Percentiles rank a stretch among this genome's conserved stretches.
Conservation (phyloP, 2,329 filamentous ascomycete genomes). For the Niveomyces coronatus region DNA sequence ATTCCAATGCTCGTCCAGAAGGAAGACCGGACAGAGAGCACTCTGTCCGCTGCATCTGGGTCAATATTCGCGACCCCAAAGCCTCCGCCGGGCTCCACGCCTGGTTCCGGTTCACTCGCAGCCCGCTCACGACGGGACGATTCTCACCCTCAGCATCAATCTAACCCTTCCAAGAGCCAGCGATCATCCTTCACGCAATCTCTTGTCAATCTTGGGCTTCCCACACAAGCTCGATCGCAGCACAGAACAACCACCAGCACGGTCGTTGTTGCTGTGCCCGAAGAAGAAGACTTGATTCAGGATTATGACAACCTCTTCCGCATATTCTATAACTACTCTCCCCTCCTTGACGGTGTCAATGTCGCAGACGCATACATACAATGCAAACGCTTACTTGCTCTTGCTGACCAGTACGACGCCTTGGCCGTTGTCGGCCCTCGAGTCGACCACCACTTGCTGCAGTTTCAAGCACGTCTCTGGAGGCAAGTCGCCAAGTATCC, state of each 20-base stretch:
- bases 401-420: constrained; percentile 94
- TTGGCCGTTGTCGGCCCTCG: constrained; percentile 77
- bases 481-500: constrained; percentile 97
- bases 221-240: constrained; percentile 33
- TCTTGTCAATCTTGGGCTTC: constrained; percentile 63
- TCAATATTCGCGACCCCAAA: constrained; percentile 22
- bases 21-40: constrained; percentile 31
- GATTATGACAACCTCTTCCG: constrained; percentile 95
- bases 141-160: constrained; percentile 37
- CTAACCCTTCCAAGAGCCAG: constrained; percentile 7
- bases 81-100: constrained; percentile 38
- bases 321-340: constrained; percentile 90
- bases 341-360: constrained; percentile 70
- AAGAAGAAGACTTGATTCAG: constrained; percentile 66
- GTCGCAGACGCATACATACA: constrained; percentile 90
- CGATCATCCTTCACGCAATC: constrained; percentile 63
- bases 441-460: constrained; percentile 86
- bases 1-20: constrained; percentile 83
- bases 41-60: constrained; percentile 9
- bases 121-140: constrained; percentile 27
- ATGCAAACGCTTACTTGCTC: constrained; percentile 76
- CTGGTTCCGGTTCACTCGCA: constrained; percentile 16
- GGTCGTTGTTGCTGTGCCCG: constrained; percentile 38
- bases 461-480: constrained; percentile 85
- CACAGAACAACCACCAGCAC: constrained; percentile 16